Evolutionary conservation across 257 asterid genomes (phyloP), one percentile per base, ranked within the genome.

Genomic region (Cinchona pubescens): DNA sequence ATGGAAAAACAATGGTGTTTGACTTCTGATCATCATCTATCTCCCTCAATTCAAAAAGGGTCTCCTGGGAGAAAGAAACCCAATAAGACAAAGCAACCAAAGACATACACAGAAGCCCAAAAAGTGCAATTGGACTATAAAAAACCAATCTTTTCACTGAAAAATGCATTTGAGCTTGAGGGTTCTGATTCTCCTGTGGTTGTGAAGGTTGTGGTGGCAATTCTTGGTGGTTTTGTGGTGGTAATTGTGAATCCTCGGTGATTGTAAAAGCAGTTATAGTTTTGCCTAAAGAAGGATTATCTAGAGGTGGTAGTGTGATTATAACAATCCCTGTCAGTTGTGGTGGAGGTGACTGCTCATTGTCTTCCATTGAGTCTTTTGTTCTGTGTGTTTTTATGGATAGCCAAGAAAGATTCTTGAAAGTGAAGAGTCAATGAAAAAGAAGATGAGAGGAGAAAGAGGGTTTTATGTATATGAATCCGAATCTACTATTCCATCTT

Each of bases 261-360:
- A 90, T 56, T 67, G 96, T 86, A 65, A 74, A 87, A 53, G 94
- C 92, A 68, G 96, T 87, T 0, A 90, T 88, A 49, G 94, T 90
- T 89, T 90, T 90, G 75, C 94, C 96, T 18, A 79, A 48, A 34
- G 89, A 87, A 53, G 94, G 94, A 59, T 90, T 89, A 45, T 89
- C 92, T 45, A 80, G 78, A 4, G 96, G 92, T 12, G 96, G 96
- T 12, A 90, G 83, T 51, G 87, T 83, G 82, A 90, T 89, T 34
- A 90, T 87, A 11, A 90, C 92, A 27, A 89, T 69, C 65, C 89
- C 93, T 30, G 87, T 88, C 4, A 90, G 55, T n/a, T 62, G 64
- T 10, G 72, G 80, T 46, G n/a, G n/a, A n/a, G 80, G 71, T 15
- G 75, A 62, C 11, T 75, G 75, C 61, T 68, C 67, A 30, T 64